These are phyloP conservation scores for Lathyrus aphaca DNA, from an alignment of 306 rosid genomes.

Conservation along the genomic window DNA sequence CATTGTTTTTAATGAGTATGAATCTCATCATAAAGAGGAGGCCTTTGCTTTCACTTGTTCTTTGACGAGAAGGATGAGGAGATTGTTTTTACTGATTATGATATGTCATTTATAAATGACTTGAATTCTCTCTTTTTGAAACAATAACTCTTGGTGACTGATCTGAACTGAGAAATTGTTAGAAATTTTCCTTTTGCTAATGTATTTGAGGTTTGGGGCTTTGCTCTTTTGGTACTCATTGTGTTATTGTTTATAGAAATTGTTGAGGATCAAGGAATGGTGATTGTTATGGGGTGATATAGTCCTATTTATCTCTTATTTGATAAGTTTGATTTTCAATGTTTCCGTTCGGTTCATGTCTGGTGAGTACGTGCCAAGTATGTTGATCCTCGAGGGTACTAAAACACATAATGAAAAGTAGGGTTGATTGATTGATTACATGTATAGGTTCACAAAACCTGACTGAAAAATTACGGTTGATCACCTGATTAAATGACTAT, in stretches of 20 bases:
- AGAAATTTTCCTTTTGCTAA: neutral
- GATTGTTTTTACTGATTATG: neutral
- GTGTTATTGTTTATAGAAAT: neutral
- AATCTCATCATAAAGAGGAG: too few relatives aligned
- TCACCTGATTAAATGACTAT: neutral
- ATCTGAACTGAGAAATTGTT: neutral
- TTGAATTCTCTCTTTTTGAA: neutral
- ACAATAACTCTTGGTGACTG: neutral
- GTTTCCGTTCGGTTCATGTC: neutral
- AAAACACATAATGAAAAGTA: neutral
- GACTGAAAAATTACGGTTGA: conserved; percentile 1
- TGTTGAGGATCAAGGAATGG: neutral
- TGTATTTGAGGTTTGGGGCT: neutral
- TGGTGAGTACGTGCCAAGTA: neutral
- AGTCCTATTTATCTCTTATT: neutral
- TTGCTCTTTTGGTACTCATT: neutral
- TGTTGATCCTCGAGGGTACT: neutral
- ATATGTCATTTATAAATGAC: neutral
- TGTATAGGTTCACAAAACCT: neutral
- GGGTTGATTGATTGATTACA: conserved; percentile 4
- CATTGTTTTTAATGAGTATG: neutral
- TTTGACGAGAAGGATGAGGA: too few relatives aligned
- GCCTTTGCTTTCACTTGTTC: too few relatives aligned
- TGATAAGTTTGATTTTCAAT: neutral
- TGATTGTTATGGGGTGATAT: neutral